Base-by-base conservation (phyloP, 148 eudicot species). In the Pouteria glomerata region DNA sequence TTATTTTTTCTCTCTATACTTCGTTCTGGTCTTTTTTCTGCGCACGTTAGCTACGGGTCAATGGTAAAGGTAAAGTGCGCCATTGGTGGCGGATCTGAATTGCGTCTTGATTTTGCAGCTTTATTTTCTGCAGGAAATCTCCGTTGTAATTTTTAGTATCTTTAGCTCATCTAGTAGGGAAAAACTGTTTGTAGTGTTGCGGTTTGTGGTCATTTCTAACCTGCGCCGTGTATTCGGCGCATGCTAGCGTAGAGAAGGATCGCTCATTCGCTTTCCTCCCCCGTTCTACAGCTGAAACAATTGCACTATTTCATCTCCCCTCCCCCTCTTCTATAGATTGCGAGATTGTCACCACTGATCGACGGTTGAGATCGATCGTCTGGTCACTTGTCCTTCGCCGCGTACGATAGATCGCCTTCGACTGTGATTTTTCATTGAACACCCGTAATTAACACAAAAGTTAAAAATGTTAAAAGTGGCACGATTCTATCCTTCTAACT, bases 401-500 rank as follows among this genome's bases (percentile, higher is more conserved):
- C 57, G 57, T 59, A 30, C 29, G 74, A 59, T 58, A 44, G 53
- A 58, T 59, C 44, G 45, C 31, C 8, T 42, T 23, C 1, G 57
- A 59, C 44, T 45, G 4, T 59, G 65, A 59, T 29, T 71, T 58
- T 71, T 71, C 74, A 71, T 71, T 19, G 74, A 59, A 44, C 15
- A 57, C 57, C 44, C 66, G 56, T n/a, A n/a, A n/a, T n/a, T 30
- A 71, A 31, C 65, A 45, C 74, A 47, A 71, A 71, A 57, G 59
- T 71, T 59, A 63, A 34, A 35, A 41, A 44, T 42, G 69, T 45
- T 0, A 44, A 45, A 44, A 39, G 29, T 1, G 37, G 30, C 24
- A 27, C 45, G 70, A 44, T 66, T 67, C 70, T 33, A 57, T 31
- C 27, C 39, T 13, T 3, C 8, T 26, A 51, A 11, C 18, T 16